Evolutionary conservation across 768 basidiomycete species (phyloP), one percentile per base, ranked within the genome.

Genomic region (Leccinum aurantiacum): DNA sequence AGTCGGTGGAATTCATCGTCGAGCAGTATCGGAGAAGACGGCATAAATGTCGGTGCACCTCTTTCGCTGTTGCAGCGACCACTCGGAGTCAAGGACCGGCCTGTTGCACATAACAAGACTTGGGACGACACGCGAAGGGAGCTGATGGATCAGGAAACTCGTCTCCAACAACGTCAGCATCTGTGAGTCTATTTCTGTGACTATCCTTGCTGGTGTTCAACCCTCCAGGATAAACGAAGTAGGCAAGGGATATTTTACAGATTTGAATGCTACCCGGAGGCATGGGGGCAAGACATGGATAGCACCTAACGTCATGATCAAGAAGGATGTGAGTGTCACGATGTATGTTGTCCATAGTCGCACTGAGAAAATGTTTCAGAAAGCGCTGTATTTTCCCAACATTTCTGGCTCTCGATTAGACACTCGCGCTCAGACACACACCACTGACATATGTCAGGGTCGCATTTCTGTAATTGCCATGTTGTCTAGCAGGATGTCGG

Each of bases 271-370:
- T 70, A 89, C 91, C 2, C 79, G 89, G 54, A 81, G 81, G 47
- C 84, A 93, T 65, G 95, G 93, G 15, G 96, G 96, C 15, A 98
- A 98, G 77, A 89, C 90, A 9, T 98, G 93, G 94, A 84, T 94
- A 54, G 95, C 94, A 11, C 95, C 95, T 1, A 86, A 82, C 22
- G 89, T 91, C 22, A 79, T 98, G 66, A 94, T 98, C 63, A 85
- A 87, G 29, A 91, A 94, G 77, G 93, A 96, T 64, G 95, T 95
- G 69, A 65, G 91, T 81, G 29, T 10, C 22, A n/a, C 48, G 51
- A 27, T 49, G 19, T 37, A 13, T 48, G 35, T 25, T 53, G 19
- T 38, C 10, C 33, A 33, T 27, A 13, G 29, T 44, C 10, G 3
- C 4, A 57, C 44, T 60, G 29, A 61, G n/a, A 3, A 53, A 11